phyloP scores from a whole-genome alignment of 371 early-diverging fungal species.

The Mucor piriformis region DNA sequence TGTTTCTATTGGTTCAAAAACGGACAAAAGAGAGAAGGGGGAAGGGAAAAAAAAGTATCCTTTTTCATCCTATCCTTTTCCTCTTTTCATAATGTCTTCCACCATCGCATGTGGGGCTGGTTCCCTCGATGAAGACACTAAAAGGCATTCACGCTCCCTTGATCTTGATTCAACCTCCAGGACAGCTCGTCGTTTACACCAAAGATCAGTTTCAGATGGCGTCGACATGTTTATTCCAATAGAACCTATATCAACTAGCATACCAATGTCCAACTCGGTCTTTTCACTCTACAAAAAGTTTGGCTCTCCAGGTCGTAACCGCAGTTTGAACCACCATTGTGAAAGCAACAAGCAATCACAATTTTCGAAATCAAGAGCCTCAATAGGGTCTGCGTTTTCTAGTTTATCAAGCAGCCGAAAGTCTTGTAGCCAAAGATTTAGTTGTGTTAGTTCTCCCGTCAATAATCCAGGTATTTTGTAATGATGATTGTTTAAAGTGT shows the following conservation, averaged over 20 bases:
- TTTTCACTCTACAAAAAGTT: conserved; percentile 28
- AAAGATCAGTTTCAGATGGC: conserved; percentile 27
- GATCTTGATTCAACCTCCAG: conserved; percentile 17
- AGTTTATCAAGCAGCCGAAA: conserved; percentile 13
- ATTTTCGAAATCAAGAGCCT: conserved; percentile 22
- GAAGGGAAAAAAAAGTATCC: no score
- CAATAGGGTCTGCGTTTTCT: conserved; percentile 22
- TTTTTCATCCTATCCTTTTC: no score
- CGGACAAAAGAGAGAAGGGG: no score
- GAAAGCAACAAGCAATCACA: conserved; percentile 3
- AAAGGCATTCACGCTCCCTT: conserved; percentile 24
- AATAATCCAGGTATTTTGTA: conserved; percentile 1
- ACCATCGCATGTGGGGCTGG: conserved; percentile 19
- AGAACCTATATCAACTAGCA: neutral
- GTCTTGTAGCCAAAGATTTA: neutral
- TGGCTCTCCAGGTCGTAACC: conserved; percentile 17
- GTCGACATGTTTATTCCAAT: conserved; percentile 7
- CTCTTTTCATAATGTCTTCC: neutral
- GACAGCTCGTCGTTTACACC: conserved; percentile 12
- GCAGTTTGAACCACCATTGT: conserved; percentile 4
- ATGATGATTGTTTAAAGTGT: neutral
- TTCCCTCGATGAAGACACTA: conserved; percentile 13
- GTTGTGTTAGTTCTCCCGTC: conserved; percentile 12
- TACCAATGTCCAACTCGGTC: neutral
- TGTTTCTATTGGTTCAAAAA: no score